Base-by-base conservation (phyloP, 306 rosid genomes). In the Abrus pulchellus region DNA sequence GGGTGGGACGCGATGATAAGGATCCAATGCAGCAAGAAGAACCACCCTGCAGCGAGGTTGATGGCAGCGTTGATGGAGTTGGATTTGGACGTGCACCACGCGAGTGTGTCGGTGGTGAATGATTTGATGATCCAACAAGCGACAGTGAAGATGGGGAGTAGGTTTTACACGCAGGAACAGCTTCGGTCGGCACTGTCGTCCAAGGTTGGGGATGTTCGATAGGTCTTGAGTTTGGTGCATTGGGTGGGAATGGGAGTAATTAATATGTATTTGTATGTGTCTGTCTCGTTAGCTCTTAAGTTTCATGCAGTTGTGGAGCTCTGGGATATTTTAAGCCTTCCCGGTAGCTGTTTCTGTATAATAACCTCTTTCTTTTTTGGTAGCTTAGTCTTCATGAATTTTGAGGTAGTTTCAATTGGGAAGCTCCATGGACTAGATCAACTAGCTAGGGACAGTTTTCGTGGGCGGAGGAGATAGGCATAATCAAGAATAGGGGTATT, bases 61-160 rank as follows among this genome's bases (percentile, higher is more conserved):
- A 93, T 93, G 99, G 89, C 93, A 2, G 98, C 99, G 13, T 76
- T 95, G 59, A 94, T 83, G 86, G 99, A 93, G 80, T 85, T 95
- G 28, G 99, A 95, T 80, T 72, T 95, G 83, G 99, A 95, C 3
- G 97, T 95, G n/a, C 76, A 92, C 85, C 97, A 95, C 29, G 99
- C 99, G 3, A 95, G 97, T 30, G 93, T 93, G 7, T 93, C 98
- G 0, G 98, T 95, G 30, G 96, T 96, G 13, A 96, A 93, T 12
- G 98, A 96, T 80, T 68, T 92, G 84, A 96, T 92, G 97, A 96
- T 96, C 75, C 99, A 92, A 72, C 98, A 96, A 69, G 97, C 99
- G 5, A 96, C 97, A 0, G 99, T 93, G 79, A 96, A 88, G 84
- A 93, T 93, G 99, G 97, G 95, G 0, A 86, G 94, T 69, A 82